These are phyloP conservation scores for Eucalyptus decipiens DNA, from an alignment of 345 rosid species.

Conservation along the genomic window DNA sequence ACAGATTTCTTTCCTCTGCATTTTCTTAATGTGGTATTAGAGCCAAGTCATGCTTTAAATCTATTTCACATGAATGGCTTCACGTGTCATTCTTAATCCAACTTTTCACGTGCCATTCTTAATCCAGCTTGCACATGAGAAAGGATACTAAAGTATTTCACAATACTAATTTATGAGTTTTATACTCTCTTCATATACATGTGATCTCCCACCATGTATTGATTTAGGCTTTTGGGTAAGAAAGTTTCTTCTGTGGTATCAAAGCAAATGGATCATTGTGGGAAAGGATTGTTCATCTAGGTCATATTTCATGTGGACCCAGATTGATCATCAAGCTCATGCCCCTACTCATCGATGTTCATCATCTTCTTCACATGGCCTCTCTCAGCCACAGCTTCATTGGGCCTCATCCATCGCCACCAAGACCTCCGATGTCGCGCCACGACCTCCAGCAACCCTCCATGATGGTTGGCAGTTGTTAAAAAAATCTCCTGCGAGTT, in stretches of 20 bases:
- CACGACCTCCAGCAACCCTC: not conserved
- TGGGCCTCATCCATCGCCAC: not conserved
- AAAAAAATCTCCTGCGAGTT: not conserved
- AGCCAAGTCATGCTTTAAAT: not conserved
- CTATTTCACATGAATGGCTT: not conserved
- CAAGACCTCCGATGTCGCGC: not conserved
- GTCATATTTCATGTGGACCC: too few relatives aligned
- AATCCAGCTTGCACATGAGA: not conserved
- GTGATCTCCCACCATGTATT: not conserved
- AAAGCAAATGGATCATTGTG: too few relatives aligned
- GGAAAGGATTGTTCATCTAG: too few relatives aligned
- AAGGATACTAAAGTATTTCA: too few relatives aligned
- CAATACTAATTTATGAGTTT: too few relatives aligned
- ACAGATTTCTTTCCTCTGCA: not conserved
- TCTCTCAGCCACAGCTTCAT: not conserved
- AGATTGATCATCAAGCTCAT: too few relatives aligned
- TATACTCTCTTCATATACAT: not conserved
- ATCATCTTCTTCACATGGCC: not conserved
- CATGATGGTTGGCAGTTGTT: not conserved
- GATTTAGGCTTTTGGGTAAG: not conserved
- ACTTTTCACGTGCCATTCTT: too few relatives aligned
- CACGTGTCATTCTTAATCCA: too few relatives aligned
- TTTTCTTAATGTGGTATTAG: too few relatives aligned
- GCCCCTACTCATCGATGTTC: too few relatives aligned
- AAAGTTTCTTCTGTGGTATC: too few relatives aligned